Base-by-base conservation (phyloP, 2,329 filamentous ascomycete genomes). In the Colletotrichum magnum region DNA sequence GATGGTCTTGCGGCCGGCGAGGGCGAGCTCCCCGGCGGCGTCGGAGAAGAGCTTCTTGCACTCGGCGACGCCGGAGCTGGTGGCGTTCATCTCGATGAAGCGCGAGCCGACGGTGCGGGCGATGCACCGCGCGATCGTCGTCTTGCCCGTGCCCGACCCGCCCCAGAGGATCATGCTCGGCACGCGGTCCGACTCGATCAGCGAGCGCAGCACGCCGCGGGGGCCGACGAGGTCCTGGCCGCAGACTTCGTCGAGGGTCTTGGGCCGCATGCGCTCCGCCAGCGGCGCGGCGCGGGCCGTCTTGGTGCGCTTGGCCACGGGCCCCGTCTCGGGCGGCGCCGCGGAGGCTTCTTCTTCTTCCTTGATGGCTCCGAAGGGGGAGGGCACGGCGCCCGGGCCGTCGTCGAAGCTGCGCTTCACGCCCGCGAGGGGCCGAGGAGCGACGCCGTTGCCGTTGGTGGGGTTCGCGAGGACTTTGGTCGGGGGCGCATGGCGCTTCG, bases 131-230 rank as follows among this genome's bases (percentile, higher is more conserved):
- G 96, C 96, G 74, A 99, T 98, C 1, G 96, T 96, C 3, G 93
- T 96, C 84, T 96, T 96, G 72, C 93, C 93, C 0, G 93, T 95
- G 24, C 93, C 93, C 0, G 93, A 90, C 1, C 88, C 89, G 39
- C 93, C 93, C 93, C 96, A 99, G 15, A 99, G 85, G 48, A 99
- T 94, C 94, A 99, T 97, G 15, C 94, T 97, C 0, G 96, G 95
- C 39, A 98, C 90, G 5, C 92, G 88, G 75, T 96, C 92, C 68
- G 92, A 88, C 76, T 97, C 93, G 73, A 99, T 97, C 68, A 98
- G 87, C 36, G 92, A 91, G 4, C 95, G 90, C 51, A 99, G 85
- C 6, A 98, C 89, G n/a, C 96, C 96, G 39, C 90, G 84, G 0
- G 90, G 89, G 0, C 94, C 95, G 2, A 99, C 95, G 0, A 99